phyloP scores from a whole-genome alignment of 139 green algal genomes.

The Volvox africanus region DNA sequence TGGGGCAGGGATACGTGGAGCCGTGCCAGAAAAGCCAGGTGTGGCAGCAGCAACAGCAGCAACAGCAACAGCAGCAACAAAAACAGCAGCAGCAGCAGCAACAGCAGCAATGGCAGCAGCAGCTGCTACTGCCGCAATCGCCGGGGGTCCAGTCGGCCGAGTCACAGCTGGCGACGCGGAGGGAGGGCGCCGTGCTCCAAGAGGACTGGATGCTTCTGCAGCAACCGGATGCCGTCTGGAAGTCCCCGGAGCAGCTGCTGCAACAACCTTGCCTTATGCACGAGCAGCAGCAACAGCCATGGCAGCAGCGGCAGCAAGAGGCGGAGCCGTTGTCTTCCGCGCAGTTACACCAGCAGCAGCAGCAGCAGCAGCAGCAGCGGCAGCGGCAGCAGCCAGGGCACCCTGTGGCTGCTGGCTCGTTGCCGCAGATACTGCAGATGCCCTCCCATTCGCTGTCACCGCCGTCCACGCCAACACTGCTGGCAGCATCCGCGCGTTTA shows the following conservation, averaged over 20 bases:
- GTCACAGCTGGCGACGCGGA: not conserved
- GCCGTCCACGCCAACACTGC: not conserved
- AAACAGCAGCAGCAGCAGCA: not conserved
- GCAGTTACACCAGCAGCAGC: conserved; percentile 16
- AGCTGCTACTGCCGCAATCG: not conserved
- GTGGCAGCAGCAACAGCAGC: not conserved
- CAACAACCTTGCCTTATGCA: too few species aligned
- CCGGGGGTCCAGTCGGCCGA: not conserved
- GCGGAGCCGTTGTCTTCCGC: not conserved
- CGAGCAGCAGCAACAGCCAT: not conserved
- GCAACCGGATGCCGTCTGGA: too few species aligned
- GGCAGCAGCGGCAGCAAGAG: not conserved
- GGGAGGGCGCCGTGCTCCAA: too few species aligned
- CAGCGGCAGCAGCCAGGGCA: conserved; percentile 21
- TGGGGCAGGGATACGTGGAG: too few species aligned
- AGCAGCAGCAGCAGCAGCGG: too few species aligned
- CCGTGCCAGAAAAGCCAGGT: too few species aligned
- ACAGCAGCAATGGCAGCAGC: not conserved
- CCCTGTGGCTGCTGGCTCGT: not conserved
- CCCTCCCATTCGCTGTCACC: not conserved
- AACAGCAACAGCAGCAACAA: not conserved
- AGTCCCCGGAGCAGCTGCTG: too few species aligned
- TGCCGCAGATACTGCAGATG: not conserved
- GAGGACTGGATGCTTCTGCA: too few species aligned
- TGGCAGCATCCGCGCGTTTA: not conserved